phyloP scores from a whole-genome alignment of 441 rosid species.

The Pelargonium cotyledonis region DNA sequence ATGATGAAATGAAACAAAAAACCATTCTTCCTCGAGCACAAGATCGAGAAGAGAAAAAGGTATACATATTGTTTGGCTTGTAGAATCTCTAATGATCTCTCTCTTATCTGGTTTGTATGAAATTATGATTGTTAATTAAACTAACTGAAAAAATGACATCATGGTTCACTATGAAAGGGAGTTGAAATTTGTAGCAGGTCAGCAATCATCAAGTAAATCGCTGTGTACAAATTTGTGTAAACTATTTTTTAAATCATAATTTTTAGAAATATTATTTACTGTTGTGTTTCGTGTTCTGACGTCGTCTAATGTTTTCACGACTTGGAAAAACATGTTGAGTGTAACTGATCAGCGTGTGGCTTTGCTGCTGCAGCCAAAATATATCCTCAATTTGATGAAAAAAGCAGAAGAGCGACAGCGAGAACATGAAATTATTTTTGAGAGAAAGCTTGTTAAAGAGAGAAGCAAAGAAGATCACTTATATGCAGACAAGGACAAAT shows the following conservation, averaged over 20 bases:
- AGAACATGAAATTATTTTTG: conserved; percentile 71
- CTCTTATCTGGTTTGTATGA: not conserved
- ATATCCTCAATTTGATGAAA: conserved; percentile 52
- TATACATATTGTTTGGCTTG: conserved; percentile 15
- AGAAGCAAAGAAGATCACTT: conserved; percentile 78
- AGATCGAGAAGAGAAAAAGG: conserved; percentile 70
- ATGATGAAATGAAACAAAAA: conserved; percentile 71
- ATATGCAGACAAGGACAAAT: conserved; percentile 81
- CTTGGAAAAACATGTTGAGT: not conserved
- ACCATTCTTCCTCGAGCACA: conserved; percentile 40
- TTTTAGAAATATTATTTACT: no score
- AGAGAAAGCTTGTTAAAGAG: conserved; percentile 79
- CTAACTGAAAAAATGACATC: not conserved
- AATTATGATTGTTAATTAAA: no score
- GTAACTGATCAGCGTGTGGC: conserved; percentile 14
- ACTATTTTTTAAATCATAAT: no score
- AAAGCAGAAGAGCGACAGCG: conserved; percentile 62
- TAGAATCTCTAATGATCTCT: not conserved
- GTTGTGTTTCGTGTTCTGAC: not conserved
- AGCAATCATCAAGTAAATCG: no score
- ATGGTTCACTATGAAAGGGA: not conserved
- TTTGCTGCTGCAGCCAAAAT: conserved; percentile 54
- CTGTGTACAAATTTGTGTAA: no score
- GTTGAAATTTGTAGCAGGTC: no score
- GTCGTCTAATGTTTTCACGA: not conserved